Base-by-base conservation (phyloP, 2,329 filamentous ascomycete genomes). In the Elsinoe arachidis region DNA sequence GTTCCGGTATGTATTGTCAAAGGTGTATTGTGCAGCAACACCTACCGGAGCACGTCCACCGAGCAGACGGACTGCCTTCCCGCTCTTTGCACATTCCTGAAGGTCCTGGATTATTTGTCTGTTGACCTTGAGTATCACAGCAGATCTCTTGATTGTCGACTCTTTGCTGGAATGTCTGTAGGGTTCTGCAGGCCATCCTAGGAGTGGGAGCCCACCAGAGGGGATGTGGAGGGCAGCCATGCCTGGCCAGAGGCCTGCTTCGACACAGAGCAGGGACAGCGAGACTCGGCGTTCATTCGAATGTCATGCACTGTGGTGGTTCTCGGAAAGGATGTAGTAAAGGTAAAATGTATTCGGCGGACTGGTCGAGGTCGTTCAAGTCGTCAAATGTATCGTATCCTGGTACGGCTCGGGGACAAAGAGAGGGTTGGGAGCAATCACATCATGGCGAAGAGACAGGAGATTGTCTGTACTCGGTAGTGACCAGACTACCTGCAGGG, bases 11-110 rank as follows among this genome's bases (percentile, higher is more conserved):
- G 26, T 46, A 46, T 51, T 26, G 46, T 34, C 46, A 15, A 11
- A 11, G 19, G 26, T 35, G 46, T 44, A 34, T 58, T 44, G 33
- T 56, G 35, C 30, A 54, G 26, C 17, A 53, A 19, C 35, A 55
- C 69, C 61, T 68, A 71, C 68, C 38, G 69, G 68, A 59, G 61
- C 62, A 58, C 58, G 66, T 46, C 69, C 69, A n/a, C 66, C 64
- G 51, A 67, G 55, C 58, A 72, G 64, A 49, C 69, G 66, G 35
- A 70, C 59, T 21, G 64, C 64, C 51, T 65, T 63, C 49, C 63
- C 63, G 15, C 35, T 60, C 38, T 60, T 57, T 15, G 66, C 63
- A 46, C 67, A 67, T 59, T 65, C 66, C 57, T 61, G 66, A 51
- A 70, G 62, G 56, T 70, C 68, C 56, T 68, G 61, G 49, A 70